Conservation (phyloP, 331 rosid genomes). For the Malus hybrid region DNA sequence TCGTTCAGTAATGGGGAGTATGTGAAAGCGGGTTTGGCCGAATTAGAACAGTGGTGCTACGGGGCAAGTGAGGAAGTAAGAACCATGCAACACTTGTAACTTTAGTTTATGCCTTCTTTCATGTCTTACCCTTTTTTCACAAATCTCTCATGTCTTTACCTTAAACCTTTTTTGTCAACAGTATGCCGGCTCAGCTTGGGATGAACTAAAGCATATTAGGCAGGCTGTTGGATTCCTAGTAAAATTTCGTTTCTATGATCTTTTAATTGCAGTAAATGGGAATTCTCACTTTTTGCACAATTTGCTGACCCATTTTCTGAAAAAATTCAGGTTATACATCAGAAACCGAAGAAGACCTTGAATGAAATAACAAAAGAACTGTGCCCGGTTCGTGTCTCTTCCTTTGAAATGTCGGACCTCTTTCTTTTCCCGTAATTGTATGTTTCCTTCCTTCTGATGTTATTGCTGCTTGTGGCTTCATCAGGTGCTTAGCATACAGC, state of each 20-base stretch:
- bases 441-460: constrained; percentile 7
- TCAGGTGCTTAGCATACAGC: constrained; percentile 96
- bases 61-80: constrained; percentile 84
- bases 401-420: background rate
- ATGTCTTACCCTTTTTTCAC: background rate
- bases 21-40: constrained; percentile 86
- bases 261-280: background rate
- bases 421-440: background rate
- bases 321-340: constrained; percentile 81
- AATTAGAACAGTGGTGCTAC: constrained; percentile 82
- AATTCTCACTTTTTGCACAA: background rate
- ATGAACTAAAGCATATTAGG: constrained; percentile 86
- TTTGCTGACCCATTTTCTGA: constrained; percentile 4
- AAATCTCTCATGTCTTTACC: constrained; percentile 1
- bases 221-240: constrained; percentile 96
- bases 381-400: constrained; percentile 71
- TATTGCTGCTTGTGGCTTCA: constrained; percentile 1
- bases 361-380: constrained; percentile 90
- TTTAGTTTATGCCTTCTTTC: constrained; percentile 3
- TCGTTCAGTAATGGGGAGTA: constrained; percentile 96
- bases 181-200: constrained; percentile 96
- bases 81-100: constrained; percentile 1
- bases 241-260: constrained; percentile 16
- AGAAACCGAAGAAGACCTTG: constrained; percentile 88
- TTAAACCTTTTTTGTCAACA: constrained; percentile 29